phyloP scores from a whole-genome alignment of 2,329 filamentous ascomycete species.

The Davidsoniella eucalypti region DNA sequence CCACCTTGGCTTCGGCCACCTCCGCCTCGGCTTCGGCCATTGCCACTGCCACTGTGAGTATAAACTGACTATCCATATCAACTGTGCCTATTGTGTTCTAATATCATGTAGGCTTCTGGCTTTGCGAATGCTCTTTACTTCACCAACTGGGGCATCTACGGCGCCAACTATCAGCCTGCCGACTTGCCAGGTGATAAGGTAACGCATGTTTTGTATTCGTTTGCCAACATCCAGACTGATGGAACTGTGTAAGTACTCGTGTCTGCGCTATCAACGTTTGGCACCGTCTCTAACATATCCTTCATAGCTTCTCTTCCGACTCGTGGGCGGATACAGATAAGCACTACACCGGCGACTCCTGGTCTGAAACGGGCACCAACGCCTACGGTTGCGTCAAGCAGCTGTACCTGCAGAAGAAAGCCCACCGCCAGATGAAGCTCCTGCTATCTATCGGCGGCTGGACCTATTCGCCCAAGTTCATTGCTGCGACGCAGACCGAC shows the following conservation, averaged over 20 bases:
- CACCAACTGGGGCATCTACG: slow-evolving; percentile 50
- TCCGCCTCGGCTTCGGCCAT: not conserved
- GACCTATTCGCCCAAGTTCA: slow-evolving; percentile 58
- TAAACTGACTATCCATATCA: not conserved
- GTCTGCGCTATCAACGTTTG: slow-evolving; percentile 3
- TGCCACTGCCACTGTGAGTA: not conserved
- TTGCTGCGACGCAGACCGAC: slow-evolving; percentile 42
- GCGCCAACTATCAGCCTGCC: slow-evolving; percentile 51
- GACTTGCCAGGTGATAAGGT: slow-evolving; percentile 50
- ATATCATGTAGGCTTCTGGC: not conserved
- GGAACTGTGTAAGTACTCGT: slow-evolving; percentile 16
- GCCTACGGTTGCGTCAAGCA: slow-evolving; percentile 67
- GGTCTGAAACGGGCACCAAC: slow-evolving; percentile 42
- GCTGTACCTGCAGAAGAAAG: slow-evolving; percentile 58
- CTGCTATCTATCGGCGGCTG: slow-evolving; percentile 72
- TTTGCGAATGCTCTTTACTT: slow-evolving; percentile 33
- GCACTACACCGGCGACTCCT: slow-evolving; percentile 48
- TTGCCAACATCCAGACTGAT: slow-evolving; percentile 14
- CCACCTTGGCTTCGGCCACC: no score
- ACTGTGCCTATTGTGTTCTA: not conserved
- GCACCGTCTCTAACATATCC: slow-evolving; percentile 14
- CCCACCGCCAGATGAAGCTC: slow-evolving; percentile 59
- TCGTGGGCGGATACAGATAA: slow-evolving; percentile 48
- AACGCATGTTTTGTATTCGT: slow-evolving; percentile 52
- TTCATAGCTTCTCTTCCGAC: slow-evolving; percentile 36